phyloP scores from a whole-genome alignment of 176 grass and related monocot species.

The Carex pumila region DNA sequence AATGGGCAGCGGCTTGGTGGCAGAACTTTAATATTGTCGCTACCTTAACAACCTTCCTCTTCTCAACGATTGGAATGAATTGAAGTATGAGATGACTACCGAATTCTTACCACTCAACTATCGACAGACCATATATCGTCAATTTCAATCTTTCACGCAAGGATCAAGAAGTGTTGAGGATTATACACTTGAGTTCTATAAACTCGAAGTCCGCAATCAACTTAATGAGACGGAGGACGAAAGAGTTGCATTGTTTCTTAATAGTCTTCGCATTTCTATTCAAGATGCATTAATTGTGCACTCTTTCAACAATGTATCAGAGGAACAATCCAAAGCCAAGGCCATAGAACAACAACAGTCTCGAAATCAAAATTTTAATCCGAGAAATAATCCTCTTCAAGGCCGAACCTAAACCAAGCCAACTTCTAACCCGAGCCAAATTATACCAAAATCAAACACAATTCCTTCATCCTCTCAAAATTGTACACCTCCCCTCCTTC shows the following conservation, averaged over 20 bases:
- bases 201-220: background rate
- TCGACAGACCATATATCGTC: background rate
- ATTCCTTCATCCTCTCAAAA: background rate
- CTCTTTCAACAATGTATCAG: background rate
- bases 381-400: background rate
- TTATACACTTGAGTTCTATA: background rate
- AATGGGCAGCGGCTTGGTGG: background rate
- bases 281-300: background rate
- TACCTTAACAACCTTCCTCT: background rate
- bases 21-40: background rate
- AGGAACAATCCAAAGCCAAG: background rate
- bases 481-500: background rate
- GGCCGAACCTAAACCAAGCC: background rate
- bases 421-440: background rate
- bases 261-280: background rate
- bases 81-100: background rate
- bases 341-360: background rate
- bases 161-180: background rate
- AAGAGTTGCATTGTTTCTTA: background rate
- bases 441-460: background rate
- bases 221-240: background rate
- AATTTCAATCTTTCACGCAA: background rate
- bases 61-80: background rate
- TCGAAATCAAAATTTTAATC: background rate
- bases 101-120: background rate